Evolutionary conservation across 768 basidiomycete species (phyloP).

Genomic region (Leccinum boreale): DNA sequence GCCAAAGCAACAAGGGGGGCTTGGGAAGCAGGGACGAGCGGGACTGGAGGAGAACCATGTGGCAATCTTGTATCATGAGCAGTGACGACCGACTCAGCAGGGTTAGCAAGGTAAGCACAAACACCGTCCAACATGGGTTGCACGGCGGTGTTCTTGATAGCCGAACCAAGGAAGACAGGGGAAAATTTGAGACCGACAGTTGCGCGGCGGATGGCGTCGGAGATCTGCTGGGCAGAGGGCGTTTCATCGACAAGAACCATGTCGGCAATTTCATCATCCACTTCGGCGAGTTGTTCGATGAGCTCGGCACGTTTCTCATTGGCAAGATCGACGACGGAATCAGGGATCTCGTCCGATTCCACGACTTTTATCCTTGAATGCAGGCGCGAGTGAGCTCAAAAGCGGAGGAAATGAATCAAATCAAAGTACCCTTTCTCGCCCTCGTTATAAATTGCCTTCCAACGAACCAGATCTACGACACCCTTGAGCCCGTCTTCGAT

Average conservation of each 20-base stretch:
- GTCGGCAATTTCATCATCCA: constrained; percentile 93
- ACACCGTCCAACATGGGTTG: constrained; percentile 94
- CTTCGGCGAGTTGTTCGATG: constrained; percentile 93
- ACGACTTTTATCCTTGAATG: constrained; percentile 66
- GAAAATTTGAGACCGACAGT: constrained; percentile 89
- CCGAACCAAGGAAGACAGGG: constrained; percentile 95
- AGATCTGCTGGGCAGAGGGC: constrained; percentile 71
- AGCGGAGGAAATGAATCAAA: not conserved
- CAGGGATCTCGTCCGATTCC: constrained; percentile 86
- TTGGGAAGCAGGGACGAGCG: constrained; percentile 76
- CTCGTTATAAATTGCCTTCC: constrained; percentile 93
- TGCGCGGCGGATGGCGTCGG: constrained; percentile 81
- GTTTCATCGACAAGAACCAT: constrained; percentile 81
- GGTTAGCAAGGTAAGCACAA: constrained; percentile 91
- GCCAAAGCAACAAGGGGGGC: constrained; percentile 92
- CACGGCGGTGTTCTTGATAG: constrained; percentile 95
- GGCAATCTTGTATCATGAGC: constrained; percentile 83
- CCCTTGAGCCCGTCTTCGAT: constrained; percentile 82
- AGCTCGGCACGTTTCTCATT: constrained; percentile 85
- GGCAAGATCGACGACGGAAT: constrained; percentile 66
- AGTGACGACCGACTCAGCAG: constrained; percentile 70
- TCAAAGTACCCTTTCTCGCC: constrained; percentile 86
- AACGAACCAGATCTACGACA: constrained; percentile 90
- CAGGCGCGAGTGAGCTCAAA: constrained; percentile 1
- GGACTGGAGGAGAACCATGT: constrained; percentile 60